These are phyloP conservation scores for Teratosphaeria gauchensis DNA, from an alignment of 2,329 filamentous ascomycete species.

Conservation along the genomic window DNA sequence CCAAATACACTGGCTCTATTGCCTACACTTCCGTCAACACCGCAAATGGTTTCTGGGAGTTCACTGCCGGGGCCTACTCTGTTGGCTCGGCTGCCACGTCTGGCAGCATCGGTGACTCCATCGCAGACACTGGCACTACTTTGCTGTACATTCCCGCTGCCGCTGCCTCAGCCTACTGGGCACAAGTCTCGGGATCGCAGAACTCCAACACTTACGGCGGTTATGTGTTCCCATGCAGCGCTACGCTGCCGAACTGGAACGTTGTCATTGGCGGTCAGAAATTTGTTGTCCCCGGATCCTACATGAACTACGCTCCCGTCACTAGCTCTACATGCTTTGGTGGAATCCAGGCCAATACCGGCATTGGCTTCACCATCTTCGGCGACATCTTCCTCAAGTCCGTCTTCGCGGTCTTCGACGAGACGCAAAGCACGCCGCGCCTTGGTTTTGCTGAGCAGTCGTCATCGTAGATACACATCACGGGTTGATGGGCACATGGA, in stretches of 20 bases:
- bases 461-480: background rate
- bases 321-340: slow-evolving; percentile 54
- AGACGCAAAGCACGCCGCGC: slow-evolving; percentile 28
- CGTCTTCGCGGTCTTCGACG: slow-evolving; percentile 64
- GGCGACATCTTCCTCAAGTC: slow-evolving; percentile 67
- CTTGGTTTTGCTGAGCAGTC: slow-evolving; percentile 36
- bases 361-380: slow-evolving; percentile 57
- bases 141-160: slow-evolving; percentile 49
- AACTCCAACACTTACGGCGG: slow-evolving; percentile 43
- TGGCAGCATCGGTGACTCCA: slow-evolving; percentile 43
- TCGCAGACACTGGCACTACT: slow-evolving; percentile 63
- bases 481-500: background rate
- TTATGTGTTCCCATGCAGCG: slow-evolving; percentile 44
- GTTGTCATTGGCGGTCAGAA: slow-evolving; percentile 41
- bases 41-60: slow-evolving; percentile 54
- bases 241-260: slow-evolving; percentile 44
- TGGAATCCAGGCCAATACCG: slow-evolving; percentile 57
- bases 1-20: slow-evolving; percentile 50
- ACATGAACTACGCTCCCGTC: slow-evolving; percentile 46
- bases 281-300: slow-evolving; percentile 43
- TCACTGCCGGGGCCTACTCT: slow-evolving; percentile 47
- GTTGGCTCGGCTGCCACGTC: slow-evolving; percentile 38
- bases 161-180: slow-evolving; percentile 52
- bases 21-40: slow-evolving; percentile 47
- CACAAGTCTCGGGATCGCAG: slow-evolving; percentile 42